Evolutionary conservation across 441 rosid genomes (phyloP), one percentile per base, ranked within the genome.

Genomic region (Populus trichocarpa): DNA sequence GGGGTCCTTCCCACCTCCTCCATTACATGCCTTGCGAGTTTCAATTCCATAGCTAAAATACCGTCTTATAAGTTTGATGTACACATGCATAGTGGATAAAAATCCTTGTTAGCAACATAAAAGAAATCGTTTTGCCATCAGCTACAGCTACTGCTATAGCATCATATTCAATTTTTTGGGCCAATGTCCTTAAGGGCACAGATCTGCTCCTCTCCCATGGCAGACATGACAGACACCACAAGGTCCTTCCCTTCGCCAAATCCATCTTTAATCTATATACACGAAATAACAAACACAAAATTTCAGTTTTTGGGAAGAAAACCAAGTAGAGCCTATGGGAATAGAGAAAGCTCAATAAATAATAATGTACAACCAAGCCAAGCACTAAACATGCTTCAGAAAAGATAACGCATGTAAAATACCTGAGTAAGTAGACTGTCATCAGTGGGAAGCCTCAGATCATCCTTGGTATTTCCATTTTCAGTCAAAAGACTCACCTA

Each of bases 171-270:
- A 16, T 76, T 79, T 82, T 90, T 94, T 16, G 98, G 91, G 71
- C 97, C 97, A 79, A 92, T 89, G 82, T 92, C 96, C 87, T 90
- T 88, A 22, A 93, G 84, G 63, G 90, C 89, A 80, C 92, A 88
- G 79, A 94, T 92, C 89, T 91, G 98, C 85, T 94, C 98, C 83
- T 94, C 96, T 69, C 98, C 98, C 97, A 94, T 94, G 8, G 98
- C 79, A 75, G 89, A 89, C 98, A 92, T 92, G 57, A 94, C 97
- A 64, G 90, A 70, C 78, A 94, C 94, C 36, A 91, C 93, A 25
- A 92, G 88, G 78, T 94, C 96, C 68, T 92, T 92, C 1, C 96
- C 98, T 50, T 90, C 94, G 0, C 79, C 88, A 82, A 94, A 91
- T 42, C 93, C 97, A 36, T 85, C 86, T 87, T 87, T 90, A 82